Evolutionary conservation across 306 rosid genomes (phyloP).

Genomic region (Dalbergia cultrata): DNA sequence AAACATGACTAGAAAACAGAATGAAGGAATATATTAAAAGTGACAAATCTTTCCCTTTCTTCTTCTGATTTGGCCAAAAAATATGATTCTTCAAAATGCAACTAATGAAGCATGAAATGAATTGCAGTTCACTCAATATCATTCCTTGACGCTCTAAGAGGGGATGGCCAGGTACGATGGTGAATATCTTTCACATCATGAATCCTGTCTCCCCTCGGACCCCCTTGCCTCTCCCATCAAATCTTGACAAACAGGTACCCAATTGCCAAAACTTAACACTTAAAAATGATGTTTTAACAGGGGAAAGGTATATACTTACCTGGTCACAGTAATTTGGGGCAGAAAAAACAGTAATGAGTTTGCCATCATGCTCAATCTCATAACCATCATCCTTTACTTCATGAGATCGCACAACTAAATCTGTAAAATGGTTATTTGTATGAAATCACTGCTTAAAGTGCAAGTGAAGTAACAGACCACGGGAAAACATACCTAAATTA

Average conservation of each 20-base stretch:
- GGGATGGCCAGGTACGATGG: too few species aligned
- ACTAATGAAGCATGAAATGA: not conserved
- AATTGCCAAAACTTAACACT: constrained; percentile 21
- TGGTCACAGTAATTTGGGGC: constrained; percentile 99
- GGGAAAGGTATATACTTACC: constrained; percentile 58
- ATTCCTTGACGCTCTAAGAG: not conserved
- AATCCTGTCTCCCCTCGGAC: too few species aligned
- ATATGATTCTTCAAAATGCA: constrained; percentile 3
- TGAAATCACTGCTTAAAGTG: constrained; percentile 39
- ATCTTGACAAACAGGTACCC: not conserved
- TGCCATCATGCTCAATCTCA: constrained; percentile 96
- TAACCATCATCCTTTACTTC: constrained; percentile 99
- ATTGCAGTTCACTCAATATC: not conserved
- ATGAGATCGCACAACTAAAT: constrained; percentile 96
- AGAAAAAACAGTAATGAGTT: constrained; percentile 98
- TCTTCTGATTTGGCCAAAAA: not conserved
- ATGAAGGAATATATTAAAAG: constrained; percentile 2
- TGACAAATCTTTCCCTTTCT: not conserved
- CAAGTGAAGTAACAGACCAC: constrained; percentile 7
- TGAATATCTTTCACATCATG: too few species aligned
- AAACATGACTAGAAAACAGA: constrained; percentile 2
- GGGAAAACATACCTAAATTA: constrained; percentile 72
- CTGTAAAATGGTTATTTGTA: constrained; percentile 56
- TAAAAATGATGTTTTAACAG: not conserved
- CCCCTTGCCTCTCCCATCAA: not conserved